Evolutionary conservation across 805 yeast species (phyloP).

Genomic region (Saccharomycopsis malanga): DNA sequence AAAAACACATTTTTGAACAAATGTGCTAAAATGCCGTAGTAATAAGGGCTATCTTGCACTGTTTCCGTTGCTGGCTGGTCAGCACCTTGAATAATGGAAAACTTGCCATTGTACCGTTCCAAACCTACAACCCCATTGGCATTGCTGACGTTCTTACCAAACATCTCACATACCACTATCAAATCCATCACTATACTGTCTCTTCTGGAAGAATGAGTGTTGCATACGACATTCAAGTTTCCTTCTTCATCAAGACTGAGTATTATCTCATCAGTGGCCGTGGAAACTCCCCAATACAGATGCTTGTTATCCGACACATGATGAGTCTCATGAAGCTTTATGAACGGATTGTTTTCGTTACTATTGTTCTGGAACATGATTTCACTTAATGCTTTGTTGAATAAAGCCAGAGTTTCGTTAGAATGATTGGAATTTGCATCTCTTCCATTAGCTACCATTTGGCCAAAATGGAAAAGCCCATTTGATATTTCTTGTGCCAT

Average conservation of each 20-base stretch:
- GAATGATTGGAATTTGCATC: not conserved
- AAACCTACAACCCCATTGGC: conserved; percentile 4
- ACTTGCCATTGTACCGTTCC: conserved; percentile 6
- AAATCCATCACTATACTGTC: not conserved
- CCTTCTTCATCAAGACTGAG: conserved; percentile 8
- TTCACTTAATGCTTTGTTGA: conserved; percentile 8
- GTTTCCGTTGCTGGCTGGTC: not conserved
- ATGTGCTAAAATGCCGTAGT: conserved; percentile 10
- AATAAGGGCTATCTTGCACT: conserved; percentile 1
- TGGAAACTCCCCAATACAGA: conserved; percentile 1
- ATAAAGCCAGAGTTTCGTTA: not conserved
- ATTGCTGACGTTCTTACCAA: not conserved
- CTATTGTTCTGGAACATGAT: conserved; percentile 10
- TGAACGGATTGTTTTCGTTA: not conserved
- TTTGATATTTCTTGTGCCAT: conserved; percentile 4
- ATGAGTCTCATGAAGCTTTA: not conserved
- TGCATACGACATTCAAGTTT: not conserved
- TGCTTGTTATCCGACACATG: not conserved
- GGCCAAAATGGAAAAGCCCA: not conserved
- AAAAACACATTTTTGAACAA: conserved; percentile 18
- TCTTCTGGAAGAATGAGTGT: not conserved
- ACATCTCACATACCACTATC: not conserved
- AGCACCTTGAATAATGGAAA: not conserved
- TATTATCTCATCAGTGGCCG: not conserved
- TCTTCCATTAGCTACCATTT: not conserved